phyloP scores from a whole-genome alignment of 2,329 filamentous ascomycete genomes.

The Paraphoma sp. region DNA sequence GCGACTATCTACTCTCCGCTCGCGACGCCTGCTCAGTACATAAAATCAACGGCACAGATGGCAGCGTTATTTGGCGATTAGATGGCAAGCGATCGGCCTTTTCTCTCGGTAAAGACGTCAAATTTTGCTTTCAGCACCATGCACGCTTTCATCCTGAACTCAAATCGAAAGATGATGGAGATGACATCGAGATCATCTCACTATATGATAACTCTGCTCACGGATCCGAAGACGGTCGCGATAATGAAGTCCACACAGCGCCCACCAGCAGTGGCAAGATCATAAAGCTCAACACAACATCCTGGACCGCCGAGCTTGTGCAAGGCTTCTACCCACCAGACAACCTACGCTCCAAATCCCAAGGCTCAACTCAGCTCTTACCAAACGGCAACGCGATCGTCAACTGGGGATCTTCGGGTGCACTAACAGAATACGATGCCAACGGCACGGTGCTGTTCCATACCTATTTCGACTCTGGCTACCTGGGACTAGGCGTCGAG shows the following conservation, averaged over 20 bases:
- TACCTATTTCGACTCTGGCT: conserved; percentile 36
- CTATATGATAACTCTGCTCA: conserved; percentile 54
- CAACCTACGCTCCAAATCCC: conserved; percentile 48
- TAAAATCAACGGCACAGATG: conserved; percentile 30
- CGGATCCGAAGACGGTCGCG: conserved; percentile 47
- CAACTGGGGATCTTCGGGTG: conserved; percentile 58
- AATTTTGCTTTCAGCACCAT: conserved; percentile 55
- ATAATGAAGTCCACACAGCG: conserved; percentile 47
- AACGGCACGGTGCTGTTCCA: conserved; percentile 52
- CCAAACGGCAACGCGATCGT: conserved; percentile 55
- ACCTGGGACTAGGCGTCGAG: conserved; percentile 41
- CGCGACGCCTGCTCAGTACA: conserved; percentile 32
- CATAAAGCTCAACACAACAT: conserved; percentile 17
- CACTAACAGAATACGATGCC: conserved; percentile 55
- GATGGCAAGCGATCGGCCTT: conserved; percentile 36
- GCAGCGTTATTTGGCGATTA: conserved; percentile 41
- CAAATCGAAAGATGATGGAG: conserved; percentile 8
- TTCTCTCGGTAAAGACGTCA: conserved; percentile 18
- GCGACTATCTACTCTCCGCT: conserved; percentile 37
- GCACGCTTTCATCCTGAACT: conserved; percentile 50
- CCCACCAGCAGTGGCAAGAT: conserved; percentile 29
- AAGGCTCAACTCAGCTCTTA: conserved; percentile 53
- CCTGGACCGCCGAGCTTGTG: conserved; percentile 24
- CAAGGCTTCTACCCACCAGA: conserved; percentile 25
- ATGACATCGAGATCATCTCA: conserved; percentile 20